Base-by-base conservation (phyloP, 2,329 filamentous ascomycete species). In the Trichoderma cornu-damae region DNA sequence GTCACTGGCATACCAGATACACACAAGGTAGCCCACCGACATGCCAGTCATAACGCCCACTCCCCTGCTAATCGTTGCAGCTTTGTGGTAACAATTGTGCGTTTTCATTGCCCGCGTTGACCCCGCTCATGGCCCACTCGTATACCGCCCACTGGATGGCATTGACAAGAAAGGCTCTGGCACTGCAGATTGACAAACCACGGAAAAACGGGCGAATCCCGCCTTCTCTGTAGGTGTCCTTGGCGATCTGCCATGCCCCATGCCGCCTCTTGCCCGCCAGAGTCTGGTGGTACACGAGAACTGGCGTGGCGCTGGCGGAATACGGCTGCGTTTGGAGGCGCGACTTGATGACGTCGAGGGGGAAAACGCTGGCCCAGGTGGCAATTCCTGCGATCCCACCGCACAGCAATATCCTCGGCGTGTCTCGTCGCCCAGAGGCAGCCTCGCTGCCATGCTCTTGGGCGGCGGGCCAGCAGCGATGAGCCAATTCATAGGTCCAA, bases 101-200 rank as follows among this genome's bases (percentile, higher is more conserved):
- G 18, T 24, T 16, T 26, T n/a, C 20, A 38, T 30, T 47, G 20
- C 40, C 22, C 28, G 66, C 63, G 40, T 61, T 75, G 20, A 86
- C 67, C 65, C 82, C 77, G 24, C 70, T 68, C 88, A 96, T 93
- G 66, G 90, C 82, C 85, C 88, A 90, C 73, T 96, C 92, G 69
- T 96, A 96, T 5, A 90, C 83, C 22, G 88, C 87, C 92, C 92
- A 97, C 75, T 91, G 79, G n/a, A 90, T 88, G 2, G 93, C 92
- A 75, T 96, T 96, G 37, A 96, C 93, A 52, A 96, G 76, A 69
- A 97, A 96, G 0, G 93, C 93, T 63, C 93, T 79, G 7, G 88
- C 73, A 70, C 89, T 95, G 71, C 93, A 97, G 30, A 96, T 79
- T 0, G 85, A 84, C 40, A 97, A 71, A 0, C 89, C 89, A 28